Base-by-base conservation (phyloP, 352 stramenopile species). In the Globisporangium carolinianum region DNA sequence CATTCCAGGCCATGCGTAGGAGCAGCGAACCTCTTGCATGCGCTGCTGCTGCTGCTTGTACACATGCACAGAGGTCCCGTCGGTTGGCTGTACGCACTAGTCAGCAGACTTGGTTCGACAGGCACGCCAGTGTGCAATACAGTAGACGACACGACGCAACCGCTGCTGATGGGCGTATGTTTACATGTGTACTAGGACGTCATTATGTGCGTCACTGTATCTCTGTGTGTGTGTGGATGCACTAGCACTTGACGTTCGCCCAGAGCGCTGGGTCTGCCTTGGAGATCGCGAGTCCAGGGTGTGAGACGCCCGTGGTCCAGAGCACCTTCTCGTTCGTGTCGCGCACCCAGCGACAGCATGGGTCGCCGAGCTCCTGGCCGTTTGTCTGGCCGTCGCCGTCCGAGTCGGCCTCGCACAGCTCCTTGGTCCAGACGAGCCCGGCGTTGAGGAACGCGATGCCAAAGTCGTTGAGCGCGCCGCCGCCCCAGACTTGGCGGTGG, bases 281-380 rank as follows among this genome's bases (percentile, higher is more conserved):
- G 32, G 48, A 69, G 5, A 35, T 55, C 5, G 58, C 46, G 17
- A 67, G 48, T 17, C 57, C 63, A 7, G 58, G 62, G 35, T 72
- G 52, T 9, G 58, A 62, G n/a, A 62, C 36, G 11, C 62, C 59
- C 5, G 24, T 53, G 24, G 36, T 52, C 47, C 63, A 69, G n/a
- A 53, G 63, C 51, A 65, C 47, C 15, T 68, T 68, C 18, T 60
- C 42, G 47, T 52, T 68, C 47, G 64, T 57, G 17, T 24, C 37
- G 6, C 11, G 39, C 6, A 57, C 41, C 60, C 61, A 60, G 45
- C 75, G 59, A 37, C 76, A 87, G 59, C 67, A 62, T 8, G 73
- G 76, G 57, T 87, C 76, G 12, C 76, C 76, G 8, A 87, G 67
- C 50, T 87, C 76, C 55, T 79, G 57, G 11, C 76, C 76, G 61